Conservation (phyloP, 2,329 filamentous ascomycete species). For the Sclerotiophoma versabilis region DNA sequence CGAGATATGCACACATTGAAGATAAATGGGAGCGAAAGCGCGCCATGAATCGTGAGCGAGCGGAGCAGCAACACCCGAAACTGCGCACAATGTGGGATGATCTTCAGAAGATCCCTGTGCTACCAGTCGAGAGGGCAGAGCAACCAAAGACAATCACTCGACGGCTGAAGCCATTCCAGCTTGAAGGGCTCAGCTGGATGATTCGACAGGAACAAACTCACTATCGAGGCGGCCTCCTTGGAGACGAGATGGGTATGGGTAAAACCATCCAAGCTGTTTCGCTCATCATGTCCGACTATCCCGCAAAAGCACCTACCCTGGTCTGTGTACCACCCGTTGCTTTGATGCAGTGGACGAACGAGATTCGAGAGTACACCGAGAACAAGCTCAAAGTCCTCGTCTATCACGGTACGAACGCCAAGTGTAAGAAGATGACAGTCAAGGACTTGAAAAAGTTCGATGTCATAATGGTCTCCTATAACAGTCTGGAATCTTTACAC, state of each 20-base stretch:
- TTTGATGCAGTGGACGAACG: conserved; percentile 86
- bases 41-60: conserved; percentile 66
- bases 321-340: conserved; percentile 93
- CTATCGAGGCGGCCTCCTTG: conserved; percentile 88
- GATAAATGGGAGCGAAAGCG: conserved; percentile 53
- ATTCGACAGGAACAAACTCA: conserved; percentile 81
- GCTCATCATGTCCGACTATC: conserved; percentile 96
- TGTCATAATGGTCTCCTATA: conserved; percentile 98
- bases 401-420: conserved; percentile 85
- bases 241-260: conserved; percentile 98
- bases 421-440: conserved; percentile 77
- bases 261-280: conserved; percentile 99
- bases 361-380: conserved; percentile 73
- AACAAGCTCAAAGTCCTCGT: conserved; percentile 90
- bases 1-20: conserved; percentile 44
- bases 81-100: conserved; percentile 86
- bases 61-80: conserved; percentile 79
- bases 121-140: conserved; percentile 68
- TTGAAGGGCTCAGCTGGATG: conserved; percentile 96
- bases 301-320: conserved; percentile 79
- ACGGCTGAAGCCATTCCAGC: conserved; percentile 88
- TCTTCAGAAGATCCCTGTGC: conserved; percentile 70
- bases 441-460: conserved; percentile 83
- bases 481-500: conserved; percentile 86
- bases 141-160: conserved; percentile 82